phyloP scores from a whole-genome alignment of 2,329 filamentous ascomycete species.

The Aspergillus caelatus region DNA sequence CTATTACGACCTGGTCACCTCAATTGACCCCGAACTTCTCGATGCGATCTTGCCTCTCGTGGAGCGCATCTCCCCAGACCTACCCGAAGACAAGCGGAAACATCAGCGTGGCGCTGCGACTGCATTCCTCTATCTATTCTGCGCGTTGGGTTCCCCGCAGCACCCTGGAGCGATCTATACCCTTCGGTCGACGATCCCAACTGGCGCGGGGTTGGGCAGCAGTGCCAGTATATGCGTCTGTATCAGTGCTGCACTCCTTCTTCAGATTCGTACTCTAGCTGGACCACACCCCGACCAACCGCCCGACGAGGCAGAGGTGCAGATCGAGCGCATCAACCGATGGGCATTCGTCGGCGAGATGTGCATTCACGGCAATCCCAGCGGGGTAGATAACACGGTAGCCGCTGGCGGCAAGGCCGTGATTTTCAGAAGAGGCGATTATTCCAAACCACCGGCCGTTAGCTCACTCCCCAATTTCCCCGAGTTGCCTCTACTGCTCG shows the following conservation, averaged over 20 bases:
- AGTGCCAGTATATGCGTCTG: conserved; percentile 95
- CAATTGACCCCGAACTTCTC: conserved; percentile 80
- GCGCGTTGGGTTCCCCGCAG: conserved; percentile 78
- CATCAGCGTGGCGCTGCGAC: conserved; percentile 80
- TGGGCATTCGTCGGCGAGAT: conserved; percentile 98
- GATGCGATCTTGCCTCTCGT: conserved; percentile 81
- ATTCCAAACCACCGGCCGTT: conserved; percentile 75
- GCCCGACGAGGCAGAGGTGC: conserved; percentile 79
- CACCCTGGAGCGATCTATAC: conserved; percentile 86
- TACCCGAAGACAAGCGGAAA: conserved; percentile 73
- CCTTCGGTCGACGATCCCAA: conserved; percentile 89
- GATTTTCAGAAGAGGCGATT: conserved; percentile 80
- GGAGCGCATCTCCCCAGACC: conserved; percentile 66
- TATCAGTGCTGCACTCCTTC: conserved; percentile 76
- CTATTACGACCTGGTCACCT: conserved; percentile 87
- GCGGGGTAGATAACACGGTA: conserved; percentile 96
- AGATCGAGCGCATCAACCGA: conserved; percentile 92
- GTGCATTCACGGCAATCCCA: conserved; percentile 96
- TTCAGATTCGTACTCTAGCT: conserved; percentile 84
- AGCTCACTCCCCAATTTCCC: conserved; percentile 83
- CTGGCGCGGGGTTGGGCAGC: conserved; percentile 86
- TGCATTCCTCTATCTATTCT: conserved; percentile 89
- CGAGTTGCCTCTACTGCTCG: conserved; percentile 83
- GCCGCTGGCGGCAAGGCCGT: conserved; percentile 92
- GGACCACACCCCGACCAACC: conserved; percentile 93